Percentiles rank a stretch among this genome's conserved stretches.
These are phyloP conservation scores for Wickerhamomyces sp. DNA, from an alignment of 1,139 yeast species.

Conservation along the genomic window DNA sequence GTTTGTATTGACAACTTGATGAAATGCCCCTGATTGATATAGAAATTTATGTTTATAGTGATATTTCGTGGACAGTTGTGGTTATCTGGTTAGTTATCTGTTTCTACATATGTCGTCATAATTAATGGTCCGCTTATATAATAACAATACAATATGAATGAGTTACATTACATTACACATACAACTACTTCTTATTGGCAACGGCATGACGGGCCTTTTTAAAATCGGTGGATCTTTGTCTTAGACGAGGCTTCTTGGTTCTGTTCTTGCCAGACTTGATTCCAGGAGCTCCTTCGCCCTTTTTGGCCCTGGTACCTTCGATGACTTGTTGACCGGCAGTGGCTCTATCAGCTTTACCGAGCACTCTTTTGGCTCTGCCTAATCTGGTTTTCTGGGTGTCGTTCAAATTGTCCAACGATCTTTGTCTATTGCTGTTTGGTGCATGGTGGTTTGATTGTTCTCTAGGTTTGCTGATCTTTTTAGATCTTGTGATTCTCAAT, in stretches of 20 bases:
- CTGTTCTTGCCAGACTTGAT: slow-evolving; percentile 50
- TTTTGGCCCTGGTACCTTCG: slow-evolving; percentile 83
- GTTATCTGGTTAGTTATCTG: neutral
- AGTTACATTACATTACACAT: neutral
- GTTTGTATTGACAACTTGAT: too few relatives aligned
- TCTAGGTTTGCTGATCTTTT: slow-evolving; percentile 42
- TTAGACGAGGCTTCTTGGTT: slow-evolving; percentile 52
- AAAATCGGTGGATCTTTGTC: slow-evolving; percentile 25
- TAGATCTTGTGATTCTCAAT: slow-evolving; percentile 77
- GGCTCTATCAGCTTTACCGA: slow-evolving; percentile 79
- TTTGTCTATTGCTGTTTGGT: slow-evolving; percentile 15
- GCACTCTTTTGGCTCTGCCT: slow-evolving; percentile 71
- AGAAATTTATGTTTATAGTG: neutral
- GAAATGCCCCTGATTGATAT: too few relatives aligned
- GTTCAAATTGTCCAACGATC: slow-evolving; percentile 31
- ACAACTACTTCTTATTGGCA: neutral
- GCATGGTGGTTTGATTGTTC: slow-evolving; percentile 16
- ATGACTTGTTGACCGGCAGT: slow-evolving; percentile 51
- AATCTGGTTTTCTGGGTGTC: slow-evolving; percentile 70
- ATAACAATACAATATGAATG: too few relatives aligned
- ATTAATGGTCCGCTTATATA: neutral
- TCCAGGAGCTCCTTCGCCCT: slow-evolving; percentile 58
- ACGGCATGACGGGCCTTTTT: slow-evolving; percentile 14
- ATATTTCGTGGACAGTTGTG: neutral
- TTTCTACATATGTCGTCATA: neutral